These are phyloP conservation scores for Xylaria nigripes DNA, from an alignment of 495 filamentous ascomycete species.

Conservation along the genomic window DNA sequence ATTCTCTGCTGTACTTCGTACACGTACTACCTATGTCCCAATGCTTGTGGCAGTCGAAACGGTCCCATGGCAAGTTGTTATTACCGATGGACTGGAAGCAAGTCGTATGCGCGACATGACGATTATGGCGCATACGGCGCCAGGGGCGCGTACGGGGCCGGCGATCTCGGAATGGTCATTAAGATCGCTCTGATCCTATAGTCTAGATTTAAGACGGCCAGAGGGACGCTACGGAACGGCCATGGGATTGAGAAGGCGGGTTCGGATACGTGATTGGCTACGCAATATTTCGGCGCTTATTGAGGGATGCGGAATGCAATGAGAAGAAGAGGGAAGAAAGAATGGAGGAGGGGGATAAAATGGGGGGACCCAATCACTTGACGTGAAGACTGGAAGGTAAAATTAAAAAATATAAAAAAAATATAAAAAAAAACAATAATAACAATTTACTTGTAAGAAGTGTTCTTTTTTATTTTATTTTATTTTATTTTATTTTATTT, in stretches of 20 bases:
- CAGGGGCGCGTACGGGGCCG: slow-evolving; percentile 1
- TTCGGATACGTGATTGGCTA: slow-evolving; percentile 5
- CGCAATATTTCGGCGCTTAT: slow-evolving; percentile 4
- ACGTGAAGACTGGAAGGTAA: background rate
- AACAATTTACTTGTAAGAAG: too few relatives aligned
- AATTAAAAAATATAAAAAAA: too few relatives aligned
- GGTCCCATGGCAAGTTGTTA: background rate
- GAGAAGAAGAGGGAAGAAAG: background rate
- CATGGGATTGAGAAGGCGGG: background rate
- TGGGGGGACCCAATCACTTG: background rate
- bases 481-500: too few relatives aligned
- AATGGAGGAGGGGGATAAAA: background rate
- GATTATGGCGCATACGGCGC: slow-evolving; percentile 4
- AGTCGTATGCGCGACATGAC: background rate
- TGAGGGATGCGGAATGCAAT: background rate
- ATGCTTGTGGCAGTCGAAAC: background rate
- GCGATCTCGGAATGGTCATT: slow-evolving; percentile 8
- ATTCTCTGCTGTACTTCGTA: too few relatives aligned
- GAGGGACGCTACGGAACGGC: slow-evolving; percentile 8
- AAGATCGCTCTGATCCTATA: slow-evolving; percentile 3
- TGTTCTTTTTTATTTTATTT: too few relatives aligned
- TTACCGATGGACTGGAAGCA: background rate
- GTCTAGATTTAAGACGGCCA: slow-evolving; percentile 3
- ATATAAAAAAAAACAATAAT: too few relatives aligned
- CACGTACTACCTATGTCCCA: background rate